Conservation (phyloP, 140 eudicot species). For the Ambrosia hybrid region DNA sequence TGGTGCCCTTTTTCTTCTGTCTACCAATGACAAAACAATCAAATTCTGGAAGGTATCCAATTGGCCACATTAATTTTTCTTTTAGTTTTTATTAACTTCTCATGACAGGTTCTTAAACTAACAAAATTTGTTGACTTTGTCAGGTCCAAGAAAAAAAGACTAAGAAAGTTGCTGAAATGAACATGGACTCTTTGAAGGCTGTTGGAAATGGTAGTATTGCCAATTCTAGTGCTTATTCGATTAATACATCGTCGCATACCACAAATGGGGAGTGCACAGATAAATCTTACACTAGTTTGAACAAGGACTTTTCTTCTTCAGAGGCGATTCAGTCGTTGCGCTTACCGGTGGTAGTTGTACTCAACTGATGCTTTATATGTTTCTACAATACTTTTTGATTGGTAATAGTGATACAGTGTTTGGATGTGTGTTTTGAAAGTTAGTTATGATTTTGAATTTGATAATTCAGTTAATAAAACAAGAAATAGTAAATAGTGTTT, state of each 20-base stretch:
- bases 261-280: conserved; percentile 66
- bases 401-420: conserved; percentile 3
- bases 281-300: conserved; percentile 48
- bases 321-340: conserved; percentile 67
- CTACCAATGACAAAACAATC: conserved; percentile 96
- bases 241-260: conserved; percentile 40
- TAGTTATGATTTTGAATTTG: not conserved
- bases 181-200: conserved; percentile 57
- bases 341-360: conserved; percentile 92
- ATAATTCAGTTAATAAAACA: conserved; percentile 7
- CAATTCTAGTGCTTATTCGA: conserved; percentile 55
- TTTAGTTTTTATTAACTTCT: not conserved
- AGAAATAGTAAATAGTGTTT: not conserved
- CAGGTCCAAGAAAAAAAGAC: conserved; percentile 97
- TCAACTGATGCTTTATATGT: conserved; percentile 33
- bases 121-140: conserved; percentile 13
- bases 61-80: not conserved
- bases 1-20: conserved; percentile 84
- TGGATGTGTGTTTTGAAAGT: conserved; percentile 11
- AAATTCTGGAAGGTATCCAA: conserved; percentile 85
- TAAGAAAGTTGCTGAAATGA: conserved; percentile 80
- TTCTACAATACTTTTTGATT: conserved; percentile 2
- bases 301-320: conserved; percentile 57
- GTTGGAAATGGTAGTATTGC: conserved; percentile 60
- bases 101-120: conserved; percentile 3